Evolutionary conservation across 495 filamentous ascomycete genomes (phyloP), one percentile per base, ranked within the genome.

Genomic region (Aspergillus saccharolyticus): DNA sequence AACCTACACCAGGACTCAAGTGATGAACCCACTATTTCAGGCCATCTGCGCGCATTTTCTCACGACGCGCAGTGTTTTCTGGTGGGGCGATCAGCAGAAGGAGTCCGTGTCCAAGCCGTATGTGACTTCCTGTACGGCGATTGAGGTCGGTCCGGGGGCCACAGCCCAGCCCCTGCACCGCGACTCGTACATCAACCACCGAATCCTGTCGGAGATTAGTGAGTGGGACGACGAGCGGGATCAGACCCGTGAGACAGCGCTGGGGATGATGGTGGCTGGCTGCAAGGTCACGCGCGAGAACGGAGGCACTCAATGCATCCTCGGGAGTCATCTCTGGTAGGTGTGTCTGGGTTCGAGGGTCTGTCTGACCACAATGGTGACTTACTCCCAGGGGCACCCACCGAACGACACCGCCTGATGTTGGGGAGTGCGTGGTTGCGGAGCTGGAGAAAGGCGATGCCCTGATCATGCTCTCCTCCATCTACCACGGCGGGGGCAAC

Each of bases 271-370:
- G 30, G 63, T 75, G 4, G 73, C 70, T 10, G 73, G 63, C 0
- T 69, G 61, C 21, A 66, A 60, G 30, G 61, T 60, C 1, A 71
- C 67, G 4, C 66, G 60, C 22, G 61, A 60, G 12, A 78, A 78
- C 51, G 77, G 76, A 14, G 76, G 71, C 24, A 78, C 76, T 8
- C 67, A 70, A 14, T 68, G 78, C 52, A 74, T 78, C 49, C 74
- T 72, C 1, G 66, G 72, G 14, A 69, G 63, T 28, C 77, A 80
- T 61, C 65, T 75, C 9, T 77, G 76, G 33, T 39, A 39, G 9
- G 75, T 64, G 59, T n/a, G 8, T 19, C 43, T 9, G 12, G n/a
- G n/a, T n/a, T n/a, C n/a, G n/a, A n/a, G n/a, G n/a, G 12, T 19
- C 3, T 22, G 18, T 3, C 10, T 20, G 9, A 8, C 33, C 33